Base-by-base conservation (phyloP, 441 rosid genomes). In the Populus trichocarpa region DNA sequence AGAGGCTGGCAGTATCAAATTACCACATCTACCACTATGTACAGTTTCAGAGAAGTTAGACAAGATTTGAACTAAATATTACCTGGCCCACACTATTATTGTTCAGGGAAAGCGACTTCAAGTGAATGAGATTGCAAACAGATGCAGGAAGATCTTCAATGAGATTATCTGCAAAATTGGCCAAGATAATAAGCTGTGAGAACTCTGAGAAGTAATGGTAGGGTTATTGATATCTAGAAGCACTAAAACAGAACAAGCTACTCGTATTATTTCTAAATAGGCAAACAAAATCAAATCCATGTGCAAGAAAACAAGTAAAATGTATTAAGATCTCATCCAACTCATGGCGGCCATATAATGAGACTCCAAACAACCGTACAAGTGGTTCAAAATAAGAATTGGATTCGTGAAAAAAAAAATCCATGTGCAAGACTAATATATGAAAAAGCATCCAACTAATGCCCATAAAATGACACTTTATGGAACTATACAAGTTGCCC, bases 111-210 rank as follows among this genome's bases (percentile, higher is more conserved):
- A 95, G 91, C 5, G 92, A 93, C 85, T 93, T 95, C 80, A 95
- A 80, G 74, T 93, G 97, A 81, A 83, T 63, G 68, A 95, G 93
- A 87, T 86, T 92, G 85, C 97, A 89, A 72, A 93, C 83, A 53
- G 99, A 91, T 69, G 87, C 83, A 22, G 99, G 98, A 70, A 95
- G 90, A 75, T 86, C 95, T 79, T 93, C 91, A 28, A 95, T 81
- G 63, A 75, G 81, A 83, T 95, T 95, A 86, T 91, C 99, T 95
- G 95, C 84, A 86, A 85, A 84, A 66, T 79, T 83, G 77, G 53
- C 70, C 82, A 77, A 25, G 70, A 70, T 76, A 42, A 79, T 25
- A 81, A 84, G 66, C 9, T 53, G 32, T 65, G 68, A 23, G 18
- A 65, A 76, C n/a, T 77, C 67, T 67, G 78, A 71, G 83, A 22